Evolutionary conservation across 495 filamentous ascomycete species (phyloP).

Genomic region (Jackrogersella multiformis): DNA sequence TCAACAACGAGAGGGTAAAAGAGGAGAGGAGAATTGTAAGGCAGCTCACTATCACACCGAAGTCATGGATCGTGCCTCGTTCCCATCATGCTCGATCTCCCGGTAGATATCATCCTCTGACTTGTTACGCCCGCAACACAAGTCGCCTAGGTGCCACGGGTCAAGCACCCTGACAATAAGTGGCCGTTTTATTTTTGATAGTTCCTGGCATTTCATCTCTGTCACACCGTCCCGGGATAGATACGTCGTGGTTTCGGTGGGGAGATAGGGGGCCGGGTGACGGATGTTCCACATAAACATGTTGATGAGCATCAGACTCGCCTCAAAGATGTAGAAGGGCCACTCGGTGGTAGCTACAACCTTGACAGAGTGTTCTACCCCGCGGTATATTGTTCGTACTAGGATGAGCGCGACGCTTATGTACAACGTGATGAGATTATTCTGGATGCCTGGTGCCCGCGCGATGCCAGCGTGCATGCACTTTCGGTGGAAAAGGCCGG

Average conservation of each 20-base stretch:
- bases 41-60: not conserved
- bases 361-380: not conserved
- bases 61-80: not conserved
- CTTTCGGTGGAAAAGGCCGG: not conserved
- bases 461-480: slow-evolving; percentile 1
- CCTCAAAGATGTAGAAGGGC: slow-evolving; percentile 14
- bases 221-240: not conserved
- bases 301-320: slow-evolving; percentile 6
- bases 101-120: not conserved
- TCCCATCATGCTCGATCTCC: not conserved
- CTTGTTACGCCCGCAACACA: not conserved
- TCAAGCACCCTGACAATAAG: not conserved
- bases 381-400: not conserved
- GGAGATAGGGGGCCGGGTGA: slow-evolving; percentile 5
- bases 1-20: not conserved
- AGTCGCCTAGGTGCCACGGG: not conserved
- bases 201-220: not conserved
- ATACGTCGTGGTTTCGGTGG: slow-evolving; percentile 1
- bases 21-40: not conserved
- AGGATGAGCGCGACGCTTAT: slow-evolving; percentile 3
- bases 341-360: not conserved
- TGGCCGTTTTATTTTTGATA: not conserved
- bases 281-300: slow-evolving; percentile 9
- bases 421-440: not conserved
- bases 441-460: not conserved